Evolutionary conservation across 768 basidiomycete species (phyloP).

Genomic region (Termitomyces sp.): DNA sequence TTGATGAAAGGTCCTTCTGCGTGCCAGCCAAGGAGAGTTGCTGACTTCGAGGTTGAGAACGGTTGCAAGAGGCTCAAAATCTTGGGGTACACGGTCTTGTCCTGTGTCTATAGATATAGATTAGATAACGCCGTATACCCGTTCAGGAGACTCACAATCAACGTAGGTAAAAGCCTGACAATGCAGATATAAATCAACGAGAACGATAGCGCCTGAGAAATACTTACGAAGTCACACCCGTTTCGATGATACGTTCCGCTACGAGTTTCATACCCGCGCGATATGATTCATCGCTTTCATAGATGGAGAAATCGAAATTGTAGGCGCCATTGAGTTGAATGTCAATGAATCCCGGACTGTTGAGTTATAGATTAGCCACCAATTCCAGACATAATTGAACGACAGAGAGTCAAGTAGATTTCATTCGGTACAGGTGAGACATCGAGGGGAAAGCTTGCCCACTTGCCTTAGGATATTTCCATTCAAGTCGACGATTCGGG

Average conservation of each 20-base stretch:
- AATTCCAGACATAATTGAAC: neutral
- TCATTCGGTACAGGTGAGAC: neutral
- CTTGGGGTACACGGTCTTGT: constrained; percentile 69
- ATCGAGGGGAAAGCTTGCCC: neutral
- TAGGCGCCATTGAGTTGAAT: constrained; percentile 91
- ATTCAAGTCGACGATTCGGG: constrained; percentile 59
- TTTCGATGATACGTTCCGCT: constrained; percentile 77
- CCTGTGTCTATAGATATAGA: constrained; percentile 58
- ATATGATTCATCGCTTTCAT: constrained; percentile 70
- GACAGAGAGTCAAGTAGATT: neutral
- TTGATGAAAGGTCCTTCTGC: constrained; percentile 90
- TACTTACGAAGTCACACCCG: constrained; percentile 83
- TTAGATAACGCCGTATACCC: neutral
- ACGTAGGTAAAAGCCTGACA: constrained; percentile 55
- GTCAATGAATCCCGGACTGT: constrained; percentile 82
- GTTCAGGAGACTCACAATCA: constrained; percentile 53
- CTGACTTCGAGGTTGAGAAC: constrained; percentile 58
- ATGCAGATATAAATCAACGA: constrained; percentile 18
- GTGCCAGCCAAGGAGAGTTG: constrained; percentile 84
- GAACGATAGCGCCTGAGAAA: constrained; percentile 4
- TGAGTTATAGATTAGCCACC: neutral
- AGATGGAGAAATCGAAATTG: constrained; percentile 84
- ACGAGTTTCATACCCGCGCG: constrained; percentile 62
- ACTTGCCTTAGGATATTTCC: constrained; percentile 73
- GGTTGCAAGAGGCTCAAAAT: constrained; percentile 67